These are phyloP conservation scores for Geranomyces michiganensis DNA, from an alignment of 192 early-diverging fungal genomes.

Conservation along the genomic window DNA sequence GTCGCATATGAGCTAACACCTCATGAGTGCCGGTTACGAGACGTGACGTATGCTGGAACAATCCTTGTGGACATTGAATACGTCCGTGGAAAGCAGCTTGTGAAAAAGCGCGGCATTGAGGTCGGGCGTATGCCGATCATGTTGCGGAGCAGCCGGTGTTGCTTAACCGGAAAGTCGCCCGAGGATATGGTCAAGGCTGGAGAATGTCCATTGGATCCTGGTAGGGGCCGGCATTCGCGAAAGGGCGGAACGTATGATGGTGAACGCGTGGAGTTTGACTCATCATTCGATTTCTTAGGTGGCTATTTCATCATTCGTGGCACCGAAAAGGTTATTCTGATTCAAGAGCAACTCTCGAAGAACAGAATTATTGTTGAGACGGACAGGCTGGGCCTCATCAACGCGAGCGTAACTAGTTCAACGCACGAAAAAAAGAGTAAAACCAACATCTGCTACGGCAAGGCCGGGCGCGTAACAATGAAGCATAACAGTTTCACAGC, in stretches of 20 bases:
- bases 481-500: constrained; percentile 89
- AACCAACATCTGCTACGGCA: constrained; percentile 79
- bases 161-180: constrained; percentile 75
- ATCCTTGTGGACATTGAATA: constrained; percentile 95
- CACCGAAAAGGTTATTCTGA: constrained; percentile 94
- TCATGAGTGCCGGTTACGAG: constrained; percentile 94
- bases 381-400: constrained; percentile 79
- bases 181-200: constrained; percentile 83
- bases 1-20: constrained; percentile 81
- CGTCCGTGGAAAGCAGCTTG: constrained; percentile 75
- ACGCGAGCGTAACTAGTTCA: constrained; percentile 83
- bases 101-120: constrained; percentile 77
- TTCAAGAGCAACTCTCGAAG: constrained; percentile 98
- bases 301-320: constrained; percentile 98
- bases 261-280: constrained; percentile 4
- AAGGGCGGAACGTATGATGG: constrained; percentile 7
- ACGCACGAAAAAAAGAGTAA: constrained; percentile 95
- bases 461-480: constrained; percentile 52
- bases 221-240: too few relatives aligned
- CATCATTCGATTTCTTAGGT: constrained; percentile 43
- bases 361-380: constrained; percentile 96
- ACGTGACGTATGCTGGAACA: constrained; percentile 91
- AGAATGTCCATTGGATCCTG: constrained; percentile 97
- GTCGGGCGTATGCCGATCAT: constrained; percentile 97
- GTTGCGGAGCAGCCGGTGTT: constrained; percentile 85